These are phyloP conservation scores for Pythium guiyangense DNA, from an alignment of 352 stramenopile genomes.

Conservation along the genomic window DNA sequence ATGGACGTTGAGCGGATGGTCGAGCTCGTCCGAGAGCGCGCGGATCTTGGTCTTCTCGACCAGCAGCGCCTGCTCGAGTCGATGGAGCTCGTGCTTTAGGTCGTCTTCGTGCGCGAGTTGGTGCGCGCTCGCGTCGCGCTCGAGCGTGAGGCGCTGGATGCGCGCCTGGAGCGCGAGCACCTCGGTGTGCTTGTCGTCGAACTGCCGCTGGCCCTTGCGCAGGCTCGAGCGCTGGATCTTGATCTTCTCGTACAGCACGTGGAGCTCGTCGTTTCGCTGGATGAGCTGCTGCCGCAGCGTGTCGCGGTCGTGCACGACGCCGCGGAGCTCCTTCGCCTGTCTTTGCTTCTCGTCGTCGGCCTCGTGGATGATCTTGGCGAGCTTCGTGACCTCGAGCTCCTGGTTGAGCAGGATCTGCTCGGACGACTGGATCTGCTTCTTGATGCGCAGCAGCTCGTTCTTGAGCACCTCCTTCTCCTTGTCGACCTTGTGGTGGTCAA, in stretches of 20 bases:
- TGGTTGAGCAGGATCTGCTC: constrained; percentile 91
- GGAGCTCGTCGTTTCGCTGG: constrained; percentile 82
- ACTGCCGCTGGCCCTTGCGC: constrained; percentile 72
- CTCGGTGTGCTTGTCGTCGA: constrained; percentile 61
- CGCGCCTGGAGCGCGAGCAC: constrained; percentile 45
- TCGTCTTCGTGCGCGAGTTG: constrained; percentile 53
- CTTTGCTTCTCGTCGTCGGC: constrained; percentile 87
- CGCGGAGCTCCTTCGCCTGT: constrained; percentile 83
- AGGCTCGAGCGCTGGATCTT: constrained; percentile 89
- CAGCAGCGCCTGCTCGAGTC: constrained; percentile 69
- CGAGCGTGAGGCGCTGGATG: constrained; percentile 51
- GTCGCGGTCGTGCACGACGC: constrained; percentile 84
- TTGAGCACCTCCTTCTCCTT: constrained; percentile 90
- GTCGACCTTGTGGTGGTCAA: constrained; percentile 92
- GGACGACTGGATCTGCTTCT: constrained; percentile 86
- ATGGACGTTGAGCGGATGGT: constrained; percentile 90
- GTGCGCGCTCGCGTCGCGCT: constrained; percentile 60
- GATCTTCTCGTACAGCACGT: constrained; percentile 89
- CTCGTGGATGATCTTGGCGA: constrained; percentile 88
- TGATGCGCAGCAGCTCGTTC: constrained; percentile 89
- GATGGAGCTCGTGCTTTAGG: constrained; percentile 55
- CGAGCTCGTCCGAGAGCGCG: constrained; percentile 86
- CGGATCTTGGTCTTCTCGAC: constrained; percentile 86
- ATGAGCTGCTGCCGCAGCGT: constrained; percentile 86
- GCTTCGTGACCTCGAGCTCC: constrained; percentile 69